phyloP scores from a whole-genome alignment of 768 basidiomycete genomes.

The Boletus sp. region DNA sequence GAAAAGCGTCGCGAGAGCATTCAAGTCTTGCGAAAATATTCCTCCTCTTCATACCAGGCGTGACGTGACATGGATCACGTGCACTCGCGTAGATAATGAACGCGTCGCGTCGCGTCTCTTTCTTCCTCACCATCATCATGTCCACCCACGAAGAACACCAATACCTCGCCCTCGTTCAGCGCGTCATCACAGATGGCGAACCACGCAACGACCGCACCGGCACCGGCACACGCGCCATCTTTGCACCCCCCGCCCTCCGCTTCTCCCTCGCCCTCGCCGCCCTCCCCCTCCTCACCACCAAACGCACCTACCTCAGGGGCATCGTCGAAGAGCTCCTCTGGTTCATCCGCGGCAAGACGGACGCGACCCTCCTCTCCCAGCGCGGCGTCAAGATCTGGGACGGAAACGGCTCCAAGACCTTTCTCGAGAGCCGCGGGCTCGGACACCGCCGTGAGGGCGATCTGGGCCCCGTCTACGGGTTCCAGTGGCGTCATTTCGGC shows the following conservation, averaged over 20 bases:
- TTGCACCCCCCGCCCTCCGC: constrained; percentile 86
- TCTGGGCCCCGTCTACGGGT: constrained; percentile 95
- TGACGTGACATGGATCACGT: constrained; percentile 23
- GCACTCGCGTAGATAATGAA: not conserved
- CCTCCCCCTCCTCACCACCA: constrained; percentile 91
- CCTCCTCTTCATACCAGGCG: not conserved
- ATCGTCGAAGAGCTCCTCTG: constrained; percentile 94
- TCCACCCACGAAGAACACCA: constrained; percentile 79
- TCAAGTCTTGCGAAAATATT: no score
- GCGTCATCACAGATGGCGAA: constrained; percentile 75
- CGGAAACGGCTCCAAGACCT: constrained; percentile 88
- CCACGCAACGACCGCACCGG: constrained; percentile 88
- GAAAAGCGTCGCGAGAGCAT: not conserved
- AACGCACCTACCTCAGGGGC: constrained; percentile 88
- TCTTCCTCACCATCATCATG: constrained; percentile 13
- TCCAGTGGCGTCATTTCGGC: constrained; percentile 96
- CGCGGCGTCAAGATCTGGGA: constrained; percentile 98
- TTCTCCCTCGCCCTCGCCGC: constrained; percentile 79
- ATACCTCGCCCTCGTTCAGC: constrained; percentile 80
- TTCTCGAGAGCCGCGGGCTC: constrained; percentile 83
- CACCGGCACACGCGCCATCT: constrained; percentile 89
- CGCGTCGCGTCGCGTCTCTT: constrained; percentile 5
- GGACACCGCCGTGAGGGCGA: constrained; percentile 85
- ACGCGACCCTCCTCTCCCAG: constrained; percentile 68
- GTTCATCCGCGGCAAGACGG: constrained; percentile 87